Evolutionary conservation across 1,284 basidiomycete species (phyloP), one percentile per base, ranked within the genome.

Genomic region (Trichosporon sp.): DNA sequence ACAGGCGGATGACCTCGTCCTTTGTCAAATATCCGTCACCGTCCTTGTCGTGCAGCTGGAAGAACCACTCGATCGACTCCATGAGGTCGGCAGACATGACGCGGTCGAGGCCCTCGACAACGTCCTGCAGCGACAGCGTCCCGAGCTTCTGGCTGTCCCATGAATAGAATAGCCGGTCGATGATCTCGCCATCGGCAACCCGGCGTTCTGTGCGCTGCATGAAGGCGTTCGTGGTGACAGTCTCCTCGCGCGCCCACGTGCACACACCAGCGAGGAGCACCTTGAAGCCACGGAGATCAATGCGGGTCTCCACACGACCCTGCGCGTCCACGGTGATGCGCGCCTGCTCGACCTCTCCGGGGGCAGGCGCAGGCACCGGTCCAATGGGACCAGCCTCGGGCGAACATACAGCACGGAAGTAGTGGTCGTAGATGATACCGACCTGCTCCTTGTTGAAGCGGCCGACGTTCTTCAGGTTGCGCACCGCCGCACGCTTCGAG

Each of bases 51-150:
- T 97, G 93, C 70, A 99, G 80, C 70, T 91, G 90, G 81, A 99
- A 98, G 82, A 99, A 95, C 94, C 95, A 98, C 78, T 96, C 91
- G 72, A 98, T 97, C 73, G 92, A 95, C 66, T 94, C 91, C 92
- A 98, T 96, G 66, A 99, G 83, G 76, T 96, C 96, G 68, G 92
- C 95, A 79, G 92, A 91, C 87, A 98, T 92, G 62, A 97, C 90
- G 13, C 88, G 88, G 73, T 96, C 89, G 52, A 99, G 82, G 1
- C 95, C 96, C 37, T 85, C 85, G 7, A 99, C 89, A 29, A 99
- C 84, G 77, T 99, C 94, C 89, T 97, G 76, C 8, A 82, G 92
- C 86, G 91, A 92, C 56, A 97, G 79, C 1, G 92, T 89, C 0
- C 93, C 93, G 68, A 85, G 83, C 75, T 85, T 87, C 36, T 88